Evolutionary conservation across 1,284 basidiomycete genomes (phyloP).

Genomic region (Cryptococcus sp.): DNA sequence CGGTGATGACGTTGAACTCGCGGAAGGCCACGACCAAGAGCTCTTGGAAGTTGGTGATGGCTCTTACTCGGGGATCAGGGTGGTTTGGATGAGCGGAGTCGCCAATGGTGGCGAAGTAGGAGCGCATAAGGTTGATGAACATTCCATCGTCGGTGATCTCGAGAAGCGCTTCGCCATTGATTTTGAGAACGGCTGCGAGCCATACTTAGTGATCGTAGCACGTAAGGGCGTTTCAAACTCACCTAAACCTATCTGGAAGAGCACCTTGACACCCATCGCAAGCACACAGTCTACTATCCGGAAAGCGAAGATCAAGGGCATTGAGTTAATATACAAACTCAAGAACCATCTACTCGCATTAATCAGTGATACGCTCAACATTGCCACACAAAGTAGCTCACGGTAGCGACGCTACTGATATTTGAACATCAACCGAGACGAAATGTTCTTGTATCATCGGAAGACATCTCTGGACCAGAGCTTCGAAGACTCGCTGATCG

Average conservation of each 20-base stretch:
- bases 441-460: slow-evolving; percentile 96
- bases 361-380: not conserved
- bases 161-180: slow-evolving; percentile 93
- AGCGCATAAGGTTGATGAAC: slow-evolving; percentile 92
- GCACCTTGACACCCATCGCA: slow-evolving; percentile 97
- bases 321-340: slow-evolving; percentile 94
- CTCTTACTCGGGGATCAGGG: slow-evolving; percentile 81
- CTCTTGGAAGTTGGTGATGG: slow-evolving; percentile 98
- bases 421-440: slow-evolving; percentile 85
- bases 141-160: slow-evolving; percentile 95
- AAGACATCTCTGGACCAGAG: slow-evolving; percentile 85
- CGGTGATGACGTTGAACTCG: slow-evolving; percentile 95
- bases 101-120: slow-evolving; percentile 90
- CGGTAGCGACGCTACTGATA: slow-evolving; percentile 93
- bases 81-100: slow-evolving; percentile 93
- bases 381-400: slow-evolving; percentile 17
- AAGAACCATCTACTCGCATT: slow-evolving; percentile 73
- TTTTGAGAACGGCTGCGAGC: slow-evolving; percentile 87
- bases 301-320: slow-evolving; percentile 99
- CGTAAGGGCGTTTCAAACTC: not conserved
- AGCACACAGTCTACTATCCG: slow-evolving; percentile 99
- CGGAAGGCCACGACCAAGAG: slow-evolving; percentile 93
- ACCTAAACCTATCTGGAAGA: slow-evolving; percentile 73
- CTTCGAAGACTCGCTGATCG: slow-evolving; percentile 97
- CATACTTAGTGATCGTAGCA: not conserved